Evolutionary conservation across 1,284 basidiomycete species (phyloP).

Genomic region (Boletellus sp.): DNA sequence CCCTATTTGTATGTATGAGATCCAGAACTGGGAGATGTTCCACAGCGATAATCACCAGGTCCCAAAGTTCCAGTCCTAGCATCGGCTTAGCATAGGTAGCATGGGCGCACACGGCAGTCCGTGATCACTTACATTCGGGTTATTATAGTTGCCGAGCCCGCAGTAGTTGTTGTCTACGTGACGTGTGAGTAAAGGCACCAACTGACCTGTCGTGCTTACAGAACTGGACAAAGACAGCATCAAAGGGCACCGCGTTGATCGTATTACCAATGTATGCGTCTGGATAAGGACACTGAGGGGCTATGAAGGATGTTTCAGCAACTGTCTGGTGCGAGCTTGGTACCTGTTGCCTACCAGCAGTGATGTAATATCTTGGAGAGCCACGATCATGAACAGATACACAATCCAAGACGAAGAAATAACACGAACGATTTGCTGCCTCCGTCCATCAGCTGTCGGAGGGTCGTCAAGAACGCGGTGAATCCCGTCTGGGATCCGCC

Average conservation of each 20-base stretch:
- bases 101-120: background rate
- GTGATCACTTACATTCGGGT: slow-evolving; percentile 38
- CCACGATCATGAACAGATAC: slow-evolving; percentile 1
- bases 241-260: slow-evolving; percentile 55
- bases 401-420: background rate
- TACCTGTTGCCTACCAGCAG: slow-evolving; percentile 32
- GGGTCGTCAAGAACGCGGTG: slow-evolving; percentile 51
- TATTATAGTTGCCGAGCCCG: slow-evolving; percentile 42
- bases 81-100: background rate
- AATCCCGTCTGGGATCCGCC: slow-evolving; percentile 52
- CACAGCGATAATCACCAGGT: slow-evolving; percentile 39
- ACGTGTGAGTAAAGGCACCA: background rate
- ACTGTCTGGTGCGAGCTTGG: background rate
- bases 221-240: slow-evolving; percentile 64
- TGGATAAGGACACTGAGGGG: slow-evolving; percentile 65
- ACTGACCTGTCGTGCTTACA: slow-evolving; percentile 30
- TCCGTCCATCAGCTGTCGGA: slow-evolving; percentile 45
- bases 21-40: background rate
- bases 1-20: slow-evolving; percentile 37
- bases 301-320: slow-evolving; percentile 18
- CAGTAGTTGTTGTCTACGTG: slow-evolving; percentile 57
- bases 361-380: slow-evolving; percentile 52
- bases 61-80: slow-evolving; percentile 53
- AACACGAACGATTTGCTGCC: slow-evolving; percentile 48
- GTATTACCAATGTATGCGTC: slow-evolving; percentile 54